These are phyloP conservation scores for Leccinum subrobustum DNA, from an alignment of 1,284 basidiomycete genomes.

Conservation along the genomic window DNA sequence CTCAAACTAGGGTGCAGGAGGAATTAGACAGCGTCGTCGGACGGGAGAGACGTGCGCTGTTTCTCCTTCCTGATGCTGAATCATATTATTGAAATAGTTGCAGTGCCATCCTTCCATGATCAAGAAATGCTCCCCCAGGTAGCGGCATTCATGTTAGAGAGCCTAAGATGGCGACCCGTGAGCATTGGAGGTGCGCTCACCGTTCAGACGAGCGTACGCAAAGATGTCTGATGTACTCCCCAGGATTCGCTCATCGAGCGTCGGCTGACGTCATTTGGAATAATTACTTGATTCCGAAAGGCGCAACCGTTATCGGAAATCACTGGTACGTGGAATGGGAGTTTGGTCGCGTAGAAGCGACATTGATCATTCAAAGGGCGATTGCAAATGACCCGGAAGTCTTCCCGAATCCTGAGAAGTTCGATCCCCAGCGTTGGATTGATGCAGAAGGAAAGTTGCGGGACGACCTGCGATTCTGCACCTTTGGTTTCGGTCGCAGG, in stretches of 20 bases:
- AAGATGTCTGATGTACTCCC: constrained; percentile 6
- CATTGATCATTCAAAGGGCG: constrained; percentile 34
- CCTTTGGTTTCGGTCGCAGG: constrained; percentile 64
- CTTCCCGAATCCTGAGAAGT: constrained; percentile 58
- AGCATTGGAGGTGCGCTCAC: constrained; percentile 18
- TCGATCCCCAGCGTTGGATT: constrained; percentile 61
- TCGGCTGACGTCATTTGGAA: constrained; percentile 59
- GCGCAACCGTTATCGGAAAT: constrained; percentile 55
- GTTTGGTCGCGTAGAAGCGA: neutral
- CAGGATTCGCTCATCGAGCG: constrained; percentile 52
- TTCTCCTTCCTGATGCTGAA: neutral
- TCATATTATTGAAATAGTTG: neutral
- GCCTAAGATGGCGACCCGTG: constrained; percentile 33
- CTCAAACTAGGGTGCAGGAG: constrained; percentile 40
- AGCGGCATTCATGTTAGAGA: constrained; percentile 32
- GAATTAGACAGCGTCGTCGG: constrained; percentile 43
- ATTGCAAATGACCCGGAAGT: constrained; percentile 55
- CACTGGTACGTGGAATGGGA: constrained; percentile 44
- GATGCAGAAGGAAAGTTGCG: constrained; percentile 44
- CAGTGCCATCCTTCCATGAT: constrained; percentile 27
- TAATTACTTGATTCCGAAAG: constrained; percentile 55
- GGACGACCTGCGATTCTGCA: constrained; percentile 52
- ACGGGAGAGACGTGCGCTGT: constrained; percentile 32
- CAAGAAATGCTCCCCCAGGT: constrained; percentile 23
- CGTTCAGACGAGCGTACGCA: neutral